A percentile compares a stretch with the other conserved stretches of the same genome.
These are phyloP conservation scores for Rossbeevera mucosa DNA, from an alignment of 768 basidiomycete genomes.

Conservation along the genomic window DNA sequence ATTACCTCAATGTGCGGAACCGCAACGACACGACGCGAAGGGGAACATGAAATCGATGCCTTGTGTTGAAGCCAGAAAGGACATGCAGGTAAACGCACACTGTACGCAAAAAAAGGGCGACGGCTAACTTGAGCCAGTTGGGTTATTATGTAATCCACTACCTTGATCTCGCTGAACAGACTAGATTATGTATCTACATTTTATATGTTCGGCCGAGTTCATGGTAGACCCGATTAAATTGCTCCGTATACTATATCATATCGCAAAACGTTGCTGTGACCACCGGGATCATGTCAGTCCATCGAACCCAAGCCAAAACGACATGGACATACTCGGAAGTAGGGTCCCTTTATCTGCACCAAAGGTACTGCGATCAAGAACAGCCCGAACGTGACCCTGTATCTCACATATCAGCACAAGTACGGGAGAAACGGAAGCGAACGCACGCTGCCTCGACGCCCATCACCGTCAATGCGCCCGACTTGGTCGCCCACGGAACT, in stretches of 20 bases:
- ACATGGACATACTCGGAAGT: conserved; percentile 30
- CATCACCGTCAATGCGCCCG: conserved; percentile 33
- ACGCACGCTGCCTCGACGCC: conserved; percentile 39
- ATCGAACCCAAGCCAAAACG: not conserved
- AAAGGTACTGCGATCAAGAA: conserved; percentile 36
- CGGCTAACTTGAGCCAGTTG: no score
- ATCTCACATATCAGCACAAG: not conserved
- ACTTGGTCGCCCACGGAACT: conserved; percentile 36
- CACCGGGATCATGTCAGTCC: not conserved
- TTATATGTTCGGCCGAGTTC: not conserved
- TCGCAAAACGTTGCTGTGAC: conserved; percentile 18
- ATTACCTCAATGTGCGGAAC: not conserved
- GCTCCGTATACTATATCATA: conserved; percentile 4
- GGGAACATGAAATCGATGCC: not conserved
- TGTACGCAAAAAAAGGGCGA: no score
- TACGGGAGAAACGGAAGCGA: not conserved
- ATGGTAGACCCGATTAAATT: not conserved
- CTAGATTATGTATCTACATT: not conserved
- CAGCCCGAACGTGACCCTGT: conserved; percentile 30
- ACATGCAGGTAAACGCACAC: no score
- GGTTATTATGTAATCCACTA: not conserved
- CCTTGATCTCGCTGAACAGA: no score
- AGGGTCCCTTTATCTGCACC: conserved; percentile 32
- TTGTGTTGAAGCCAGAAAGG: no score
- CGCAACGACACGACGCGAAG: no score